Evolutionary conservation across 306 rosid genomes (phyloP).

Genomic region (Glycine tomentella): DNA sequence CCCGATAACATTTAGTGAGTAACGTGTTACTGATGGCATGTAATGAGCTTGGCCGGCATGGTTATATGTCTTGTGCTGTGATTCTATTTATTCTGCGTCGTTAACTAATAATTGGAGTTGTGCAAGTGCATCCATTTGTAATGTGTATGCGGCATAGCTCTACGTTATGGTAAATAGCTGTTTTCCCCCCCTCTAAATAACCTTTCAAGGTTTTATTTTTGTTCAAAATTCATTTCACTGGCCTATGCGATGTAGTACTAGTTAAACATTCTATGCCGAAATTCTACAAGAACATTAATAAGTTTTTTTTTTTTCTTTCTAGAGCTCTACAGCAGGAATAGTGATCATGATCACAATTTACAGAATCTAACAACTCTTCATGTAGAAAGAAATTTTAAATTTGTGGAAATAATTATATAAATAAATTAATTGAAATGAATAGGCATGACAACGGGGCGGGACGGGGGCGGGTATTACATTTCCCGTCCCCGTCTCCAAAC

Average conservation of each 20-base stretch:
- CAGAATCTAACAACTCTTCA: not conserved
- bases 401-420: no score
- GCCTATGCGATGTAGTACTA: not conserved
- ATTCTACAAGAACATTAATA: not conserved
- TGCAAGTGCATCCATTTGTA: no score
- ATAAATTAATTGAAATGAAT: no score
- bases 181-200: not conserved
- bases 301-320: not conserved
- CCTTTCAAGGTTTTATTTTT: not conserved
- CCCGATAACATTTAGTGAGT: no score
- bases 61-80: slow-evolving; percentile 9
- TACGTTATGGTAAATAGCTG: not conserved
- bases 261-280: not conserved
- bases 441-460: no score
- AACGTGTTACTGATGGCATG: no score
- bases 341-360: not conserved
- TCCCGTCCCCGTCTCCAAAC: no score
- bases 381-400: no score
- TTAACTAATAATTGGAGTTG: not conserved
- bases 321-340: not conserved
- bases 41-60: not conserved
- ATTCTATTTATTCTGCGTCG: not conserved
- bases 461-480: no score
- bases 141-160: not conserved
- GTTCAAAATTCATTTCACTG: not conserved